phyloP scores from a whole-genome alignment of 73 alveolate genomes.

The Tetrahymena borealis region DNA sequence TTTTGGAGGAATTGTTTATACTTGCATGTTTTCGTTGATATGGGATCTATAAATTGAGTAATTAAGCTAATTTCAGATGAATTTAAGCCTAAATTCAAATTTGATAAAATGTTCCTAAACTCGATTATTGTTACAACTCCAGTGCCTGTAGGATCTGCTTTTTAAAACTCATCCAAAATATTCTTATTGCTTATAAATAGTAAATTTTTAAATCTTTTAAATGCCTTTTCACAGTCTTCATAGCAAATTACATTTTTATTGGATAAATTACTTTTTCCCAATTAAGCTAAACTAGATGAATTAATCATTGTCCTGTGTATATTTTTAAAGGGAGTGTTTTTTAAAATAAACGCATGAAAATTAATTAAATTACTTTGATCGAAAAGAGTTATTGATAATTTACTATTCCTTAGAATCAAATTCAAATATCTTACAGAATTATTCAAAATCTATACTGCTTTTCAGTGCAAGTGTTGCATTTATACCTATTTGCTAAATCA shows the following conservation, averaged over 20 bases:
- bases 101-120: slow-evolving; percentile 50
- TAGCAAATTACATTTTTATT: neutral
- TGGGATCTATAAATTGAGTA: slow-evolving; percentile 37
- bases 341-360: too few relatives aligned
- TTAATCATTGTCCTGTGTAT: neutral
- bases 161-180: slow-evolving; percentile 10
- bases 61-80: slow-evolving; percentile 53
- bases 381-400: neutral
- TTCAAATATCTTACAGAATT: neutral
- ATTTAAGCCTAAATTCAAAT: slow-evolving; percentile 40
- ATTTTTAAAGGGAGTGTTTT: neutral
- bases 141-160: slow-evolving; percentile 42
- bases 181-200: neutral
- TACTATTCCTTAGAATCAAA: neutral
- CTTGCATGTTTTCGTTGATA: slow-evolving; percentile 45
- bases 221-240: slow-evolving; percentile 40
- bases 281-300: too few relatives aligned
- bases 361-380: neutral
- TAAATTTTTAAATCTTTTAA: slow-evolving; percentile 16
- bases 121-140: slow-evolving; percentile 42
- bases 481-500: neutral
- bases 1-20: slow-evolving; percentile 46
- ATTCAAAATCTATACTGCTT: neutral
- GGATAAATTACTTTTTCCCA: neutral
- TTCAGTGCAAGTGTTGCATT: neutral